Base-by-base conservation (phyloP, 176 grass and related monocot genomes). In the Poa pratensis region DNA sequence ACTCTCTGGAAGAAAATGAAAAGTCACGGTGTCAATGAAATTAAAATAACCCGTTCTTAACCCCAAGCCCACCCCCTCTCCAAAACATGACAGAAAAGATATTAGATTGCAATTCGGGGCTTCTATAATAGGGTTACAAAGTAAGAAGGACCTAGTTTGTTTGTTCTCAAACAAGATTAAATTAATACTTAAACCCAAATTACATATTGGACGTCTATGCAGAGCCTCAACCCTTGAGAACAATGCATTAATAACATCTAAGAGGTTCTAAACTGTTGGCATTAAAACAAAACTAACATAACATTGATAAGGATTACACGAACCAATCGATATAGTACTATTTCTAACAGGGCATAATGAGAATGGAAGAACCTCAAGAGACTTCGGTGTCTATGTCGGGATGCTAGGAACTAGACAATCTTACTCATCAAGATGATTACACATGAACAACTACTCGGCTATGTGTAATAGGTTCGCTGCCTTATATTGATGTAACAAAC, bases 401-500 rank as follows among this genome's bases (percentile, higher is more conserved):
- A 80, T 75, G 57, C 30, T 84, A 54, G 9, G 40, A 73, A 52
- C 50, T 57, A 52, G 11, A 83, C 54, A 58, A 80, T 4, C 23
- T 65, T 66, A 16, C 19, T 32, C 18, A 65, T 53, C 14, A 85
- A 80, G 24, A 42, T 73, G 32, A 73, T 78, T 81, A 43, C 20
- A 79, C 6, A 83, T 45, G 18, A 83, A 86, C 5, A 75, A 69
- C 15, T 43, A 27, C 22, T 75, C 3, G 19, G 62, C 9, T 43
- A 90, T 86, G 12, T 66, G 16, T 69, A 26, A 23, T 48, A 65
- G 32, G 16, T 77, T 27, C 7, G 5, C 14, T 30, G 30, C 20
- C 15, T 34, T 79, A 64, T 79, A 57, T 79, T 52, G 24, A 82
- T 71, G 26, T 51, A 89, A 77, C 79, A 72, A 61, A 98, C 95